phyloP scores from a whole-genome alignment of 306 rosid species.

The Canavalia gladiata region DNA sequence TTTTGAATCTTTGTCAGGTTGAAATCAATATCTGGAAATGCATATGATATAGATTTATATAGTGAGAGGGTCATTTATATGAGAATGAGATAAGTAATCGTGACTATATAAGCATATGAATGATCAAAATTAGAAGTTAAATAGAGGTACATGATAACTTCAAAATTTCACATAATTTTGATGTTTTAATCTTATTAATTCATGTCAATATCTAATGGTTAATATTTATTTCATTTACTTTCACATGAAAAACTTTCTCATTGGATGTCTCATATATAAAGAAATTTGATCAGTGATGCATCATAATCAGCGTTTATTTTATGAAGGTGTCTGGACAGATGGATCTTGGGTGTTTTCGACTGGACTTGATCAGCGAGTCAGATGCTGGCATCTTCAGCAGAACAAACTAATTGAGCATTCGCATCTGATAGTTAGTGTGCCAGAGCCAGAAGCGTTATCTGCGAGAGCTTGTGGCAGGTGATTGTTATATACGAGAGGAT shows the following conservation, averaged over 20 bases:
- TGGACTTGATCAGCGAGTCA: slow-evolving; percentile 96
- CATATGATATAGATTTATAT: too few species aligned
- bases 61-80: too few species aligned
- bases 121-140: too few species aligned
- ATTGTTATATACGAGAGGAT: slow-evolving; percentile 35
- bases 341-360: slow-evolving; percentile 95
- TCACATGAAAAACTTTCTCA: too few species aligned
- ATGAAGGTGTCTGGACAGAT: slow-evolving; percentile 95
- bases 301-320: slow-evolving; percentile 44
- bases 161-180: too few species aligned
- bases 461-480: slow-evolving; percentile 84
- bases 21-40: slow-evolving; percentile 32
- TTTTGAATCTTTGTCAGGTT: slow-evolving; percentile 16
- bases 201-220: too few species aligned
- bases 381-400: slow-evolving; percentile 80
- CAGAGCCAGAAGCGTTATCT: slow-evolving; percentile 94
- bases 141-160: too few species aligned
- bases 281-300: neutral
- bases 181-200: too few species aligned
- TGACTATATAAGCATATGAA: too few species aligned
- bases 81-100: too few species aligned
- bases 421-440: slow-evolving; percentile 76
- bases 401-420: slow-evolving; percentile 70
- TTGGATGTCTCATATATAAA: too few species aligned
- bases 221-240: too few species aligned